Conservation (phyloP, 2,329 filamentous ascomycete species). For the Phialophora chinensis region DNA sequence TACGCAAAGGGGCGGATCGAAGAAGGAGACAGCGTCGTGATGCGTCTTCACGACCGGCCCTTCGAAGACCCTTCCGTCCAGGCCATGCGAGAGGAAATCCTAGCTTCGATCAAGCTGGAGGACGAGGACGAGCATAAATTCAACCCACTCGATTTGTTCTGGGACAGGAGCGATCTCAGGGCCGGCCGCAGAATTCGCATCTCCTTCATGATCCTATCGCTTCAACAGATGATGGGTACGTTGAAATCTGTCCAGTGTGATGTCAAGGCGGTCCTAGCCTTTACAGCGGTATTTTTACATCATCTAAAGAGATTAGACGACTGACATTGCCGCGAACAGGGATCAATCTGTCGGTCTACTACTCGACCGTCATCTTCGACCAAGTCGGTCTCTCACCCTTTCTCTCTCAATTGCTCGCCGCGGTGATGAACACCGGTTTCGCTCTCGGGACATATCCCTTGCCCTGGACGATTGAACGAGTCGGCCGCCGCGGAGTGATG, state of each 20-base stretch:
- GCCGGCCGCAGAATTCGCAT: conserved; percentile 48
- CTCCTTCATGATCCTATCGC: conserved; percentile 45
- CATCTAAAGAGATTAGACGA: too few relatives aligned
- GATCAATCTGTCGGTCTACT: conserved; percentile 43
- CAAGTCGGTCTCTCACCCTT: conserved; percentile 30
- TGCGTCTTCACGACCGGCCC: conserved; percentile 28
- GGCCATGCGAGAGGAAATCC: conserved; percentile 38
- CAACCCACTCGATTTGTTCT: conserved; percentile 39
- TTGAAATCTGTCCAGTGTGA: not conserved
- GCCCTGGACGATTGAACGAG: conserved; percentile 29
- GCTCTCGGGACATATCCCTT: conserved; percentile 27
- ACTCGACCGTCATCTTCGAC: conserved; percentile 33
- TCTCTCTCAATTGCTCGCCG: conserved; percentile 29
- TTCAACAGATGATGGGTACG: conserved; percentile 42
- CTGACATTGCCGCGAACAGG: conserved; percentile 15
- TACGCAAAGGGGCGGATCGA: conserved; percentile 39
- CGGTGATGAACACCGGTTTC: conserved; percentile 34
- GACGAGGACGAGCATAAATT: conserved; percentile 40
- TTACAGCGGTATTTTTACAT: too few relatives aligned
- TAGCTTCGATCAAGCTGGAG: conserved; percentile 37
- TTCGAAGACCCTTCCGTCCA: conserved; percentile 35
- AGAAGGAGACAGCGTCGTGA: conserved; percentile 40
- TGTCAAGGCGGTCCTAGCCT: too few relatives aligned
- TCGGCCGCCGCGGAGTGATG: conserved; percentile 28
- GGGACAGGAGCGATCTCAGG: conserved; percentile 47